Base-by-base conservation (phyloP, 176 grass and related monocot genomes). In the Rhynchospora breviuscula region DNA sequence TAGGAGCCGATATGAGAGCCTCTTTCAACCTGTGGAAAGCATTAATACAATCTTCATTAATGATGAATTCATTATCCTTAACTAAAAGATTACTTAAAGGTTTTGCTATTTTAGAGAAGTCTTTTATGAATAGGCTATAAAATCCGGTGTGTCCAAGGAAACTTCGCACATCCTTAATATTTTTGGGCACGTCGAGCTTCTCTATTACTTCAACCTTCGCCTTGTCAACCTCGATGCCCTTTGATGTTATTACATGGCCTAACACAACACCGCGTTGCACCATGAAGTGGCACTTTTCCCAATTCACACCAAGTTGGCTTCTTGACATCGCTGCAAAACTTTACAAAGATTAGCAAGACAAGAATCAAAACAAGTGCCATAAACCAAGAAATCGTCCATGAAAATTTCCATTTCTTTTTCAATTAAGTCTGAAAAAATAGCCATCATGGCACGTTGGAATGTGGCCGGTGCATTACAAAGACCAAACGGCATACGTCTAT, bases 241-340 rank as follows among this genome's bases (percentile, higher is more conserved):
- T 81, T 6, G 8, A 10, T 14, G 52, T 61, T 0, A 81, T 40
- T 0, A 35, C 17, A 18, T 81, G 18, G 10, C 52, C 79, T 43
- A 81, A 19, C 22, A 45, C 79, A 0, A 63, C 61, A 1, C 23
- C 53, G 33, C 60, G 4, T 25, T 81, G 19, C 10, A 81, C 56
- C 52, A 81, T 81, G 61, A 81, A 81, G 46, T 81, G 79, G 17
- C 79, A 63, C 17, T 81, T 81, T 63, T 81, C 56, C 79, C 1
- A 63, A 63, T 63, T 81, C 0, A 18, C 1, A 63, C 51, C 15
- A 81, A n/a, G 9, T 81, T 81, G 10, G 10, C 60, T 14, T 81
- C 79, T 10, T 61, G 1, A 19, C 18, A 81, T 13, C 79, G 0
- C 35, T 40, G 2, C 35, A 40, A 40, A 1, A 40, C 4, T 40